These are phyloP conservation scores for Evernia prunastri DNA, from an alignment of 495 filamentous ascomycete genomes.

Conservation along the genomic window DNA sequence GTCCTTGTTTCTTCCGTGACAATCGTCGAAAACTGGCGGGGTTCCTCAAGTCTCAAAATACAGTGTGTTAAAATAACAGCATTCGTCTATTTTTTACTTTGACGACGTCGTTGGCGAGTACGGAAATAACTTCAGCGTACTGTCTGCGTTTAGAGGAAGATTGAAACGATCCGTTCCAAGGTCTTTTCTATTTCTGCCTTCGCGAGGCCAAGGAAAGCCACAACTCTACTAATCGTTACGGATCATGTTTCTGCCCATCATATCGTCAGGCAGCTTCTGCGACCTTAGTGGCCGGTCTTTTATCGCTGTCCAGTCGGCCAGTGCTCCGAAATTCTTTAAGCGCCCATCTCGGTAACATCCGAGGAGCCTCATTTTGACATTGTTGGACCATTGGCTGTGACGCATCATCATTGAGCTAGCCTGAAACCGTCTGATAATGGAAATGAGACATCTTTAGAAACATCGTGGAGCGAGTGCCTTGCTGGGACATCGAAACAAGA, in stretches of 20 bases:
- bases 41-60: neutral
- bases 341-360: constrained; percentile 24
- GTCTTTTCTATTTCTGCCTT: constrained; percentile 14
- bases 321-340: constrained; percentile 19
- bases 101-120: neutral
- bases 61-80: neutral
- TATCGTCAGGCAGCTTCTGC: constrained; percentile 7
- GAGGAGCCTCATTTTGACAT: constrained; percentile 26
- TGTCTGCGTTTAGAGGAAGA: neutral
- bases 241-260: constrained; percentile 2
- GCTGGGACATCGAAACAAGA: neutral
- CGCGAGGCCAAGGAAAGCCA: neutral
- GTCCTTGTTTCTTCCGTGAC: neutral
- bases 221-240: neutral
- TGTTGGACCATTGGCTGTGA: constrained; percentile 24
- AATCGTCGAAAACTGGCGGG: neutral
- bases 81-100: neutral
- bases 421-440: constrained; percentile 21
- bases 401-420: constrained; percentile 4
- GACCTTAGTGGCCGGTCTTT: constrained; percentile 13
- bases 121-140: constrained; percentile 2
- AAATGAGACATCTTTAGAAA: constrained; percentile 25
- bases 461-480: constrained; percentile 1
- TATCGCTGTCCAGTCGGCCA: constrained; percentile 8
- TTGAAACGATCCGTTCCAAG: constrained; percentile 14